Evolutionary conservation across 257 asterid genomes (phyloP), one percentile per base, ranked within the genome.

Genomic region (Solanum pennellii): DNA sequence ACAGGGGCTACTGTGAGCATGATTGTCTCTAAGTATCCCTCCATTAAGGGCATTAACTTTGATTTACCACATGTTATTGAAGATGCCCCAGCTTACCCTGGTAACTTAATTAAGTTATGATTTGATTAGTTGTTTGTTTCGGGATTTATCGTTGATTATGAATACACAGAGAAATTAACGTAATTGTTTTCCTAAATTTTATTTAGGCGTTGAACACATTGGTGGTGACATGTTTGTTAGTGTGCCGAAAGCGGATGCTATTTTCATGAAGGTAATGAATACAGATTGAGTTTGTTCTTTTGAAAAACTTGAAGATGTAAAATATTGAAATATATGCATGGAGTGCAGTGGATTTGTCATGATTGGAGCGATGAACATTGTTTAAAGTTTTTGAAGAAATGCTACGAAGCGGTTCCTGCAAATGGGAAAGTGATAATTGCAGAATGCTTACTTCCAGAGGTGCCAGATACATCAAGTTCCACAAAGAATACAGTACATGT

Each of bases 171-270:
- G n/a, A 56, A 6, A 18, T 18, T 56, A 56, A 56, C 1, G 62
- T 52, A 9, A 44, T 14, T 31, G 29, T 16, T 84, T 65, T 25
- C 29, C 4, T 80, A 25, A 42, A 6, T 23, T 6, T 27, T 44
- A 49, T 89, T 79, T 79, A 93, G 98, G 99, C 1, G 93, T 97
- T 72, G 94, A 95, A 90, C 95, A 95, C 86, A 96, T 93, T 35
- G 98, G 98, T 35, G 99, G 99, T 16, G 98, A 97, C 88, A 97
- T 97, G 99, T 97, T 97, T 84, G 98, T 87, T 18, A 90, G 95
- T 82, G 95, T 95, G 29, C 97, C 98, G 3, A 88, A 89, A 79
- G 98, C 94, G 15, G 98, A 95, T 90, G 98, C 98, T 72, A 93
- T 97, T 90, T 95, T 97, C 94, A 93, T 97, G 98, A 97, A 97